Base-by-base conservation (phyloP, 208 protist species). In the Crithidia expoeki region DNA sequence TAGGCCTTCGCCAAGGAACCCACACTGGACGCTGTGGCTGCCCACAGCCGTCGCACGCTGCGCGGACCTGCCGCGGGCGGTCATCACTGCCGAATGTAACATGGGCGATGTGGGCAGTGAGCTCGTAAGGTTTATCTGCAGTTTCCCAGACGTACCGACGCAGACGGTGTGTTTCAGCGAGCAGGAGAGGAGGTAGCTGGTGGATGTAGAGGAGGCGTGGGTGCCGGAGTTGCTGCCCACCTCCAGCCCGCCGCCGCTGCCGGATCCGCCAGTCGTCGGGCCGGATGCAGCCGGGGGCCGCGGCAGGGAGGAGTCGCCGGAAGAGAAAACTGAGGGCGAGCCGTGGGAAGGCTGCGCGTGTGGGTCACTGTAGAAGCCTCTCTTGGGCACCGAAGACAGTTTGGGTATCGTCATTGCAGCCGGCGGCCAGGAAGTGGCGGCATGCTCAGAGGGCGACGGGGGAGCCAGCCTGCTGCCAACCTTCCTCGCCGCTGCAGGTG, bases 51-150 rank as follows among this genome's bases (percentile, higher is more conserved):
- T 1, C 4, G 17, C 7, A 5, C 55, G 55, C 34, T 38, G 60
- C 61, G 53, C 33, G 14, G 61, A 44, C 14, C 50, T 44, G 47
- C 28, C 53, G 23, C 21, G 47, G 1, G 28, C 19, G 53, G 2
- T 34, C 30, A 16, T 5, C 11, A 14, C 28, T 25, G 12, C 21
- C 6, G 70, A 25, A 16, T 23, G 44, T 19, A 33, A 38, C 62
- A 65, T 27, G 2, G 70, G 57, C 9, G 50, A 51, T 1, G 53
- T 64, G 3, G 61, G 52, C 38, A 68, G 61, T 4, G 74, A 80
- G 69, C 53, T 63, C 6, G 27, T 75, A 10, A 81, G 64, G 44
- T 60, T 77, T 53, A 81, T 25, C 38, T 74, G 76, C 59, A 81
- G 65, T 47, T 40, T 69, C n/a, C 76, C 76, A 12, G 59, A 19